Evolutionary conservation across 2,329 filamentous ascomycete genomes (phyloP), one percentile per base, ranked within the genome.

Genomic region (Coniochaeta pulveracea): DNA sequence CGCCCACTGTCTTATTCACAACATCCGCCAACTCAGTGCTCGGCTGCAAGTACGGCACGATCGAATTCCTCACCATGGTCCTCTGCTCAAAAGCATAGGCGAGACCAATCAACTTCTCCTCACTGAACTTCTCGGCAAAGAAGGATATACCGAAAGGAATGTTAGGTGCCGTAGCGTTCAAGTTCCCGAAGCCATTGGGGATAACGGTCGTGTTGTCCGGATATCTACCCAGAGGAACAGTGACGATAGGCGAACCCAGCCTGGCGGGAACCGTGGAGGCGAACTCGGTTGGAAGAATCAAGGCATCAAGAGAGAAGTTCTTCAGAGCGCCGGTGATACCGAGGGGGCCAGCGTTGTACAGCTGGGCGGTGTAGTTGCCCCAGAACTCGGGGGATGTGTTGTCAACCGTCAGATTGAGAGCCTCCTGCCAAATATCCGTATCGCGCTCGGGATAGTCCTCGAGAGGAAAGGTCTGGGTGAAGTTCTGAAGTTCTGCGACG

Each of bases 61-160:
- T 41, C n/a, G 36, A 38, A 9, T 43, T 36, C 6, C 57, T 40
- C 3, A 48, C 45, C 23, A 38, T 36, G 0, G 54, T 78, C 40
- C 61, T 57, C 56, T 80, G 72, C 57, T 85, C 79, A 52, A 74
- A 81, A 4, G 73, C 76, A 58, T 78, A 82, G 6, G 76, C 79
- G 47, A 76, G 66, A 0, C 69, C 71, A 37, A 84, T 70, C 42
- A 85, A 46, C 19, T 53, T 61, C 44, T 67, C 69, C 50, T 84
- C 79, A 22, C 62, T 69, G 57, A 71, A 84, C 31, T 62, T 63
- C 3, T 53, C 52, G 0, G 76, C 80, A 28, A 80, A 55, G 43
- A 83, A 82, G 6, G 63, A 63, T 9, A 84, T 53, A 0, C 79
- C 79, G 48, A 81, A 48, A 22, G 46, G 46, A 9, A 43, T 25